Conservation (phyloP, 306 rosid species). For the Dalbergia cochinchinensis region DNA sequence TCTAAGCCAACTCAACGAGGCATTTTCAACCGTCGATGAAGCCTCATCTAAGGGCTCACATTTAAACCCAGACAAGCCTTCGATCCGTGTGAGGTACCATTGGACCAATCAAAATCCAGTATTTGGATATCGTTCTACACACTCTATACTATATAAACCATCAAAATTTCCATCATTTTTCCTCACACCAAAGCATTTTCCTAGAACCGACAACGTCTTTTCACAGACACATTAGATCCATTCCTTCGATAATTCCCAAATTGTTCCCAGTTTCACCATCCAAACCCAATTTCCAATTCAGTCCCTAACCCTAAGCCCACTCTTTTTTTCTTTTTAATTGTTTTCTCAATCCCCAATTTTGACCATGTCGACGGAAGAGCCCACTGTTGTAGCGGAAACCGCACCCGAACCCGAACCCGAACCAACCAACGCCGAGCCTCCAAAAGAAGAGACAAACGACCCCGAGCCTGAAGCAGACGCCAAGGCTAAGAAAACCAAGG, state of each 20-base stretch:
- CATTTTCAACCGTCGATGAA: slow-evolving; percentile 59
- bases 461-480: slow-evolving; percentile 46
- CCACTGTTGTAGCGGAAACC: slow-evolving; percentile 27
- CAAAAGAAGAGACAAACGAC: slow-evolving; percentile 44
- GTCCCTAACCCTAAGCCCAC: neutral
- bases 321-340: too few species aligned
- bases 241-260: neutral
- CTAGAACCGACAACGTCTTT: slow-evolving; percentile 39
- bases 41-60: slow-evolving; percentile 62
- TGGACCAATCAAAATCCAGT: slow-evolving; percentile 65
- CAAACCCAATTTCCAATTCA: neutral
- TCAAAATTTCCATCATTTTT: slow-evolving; percentile 51
- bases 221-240: neutral
- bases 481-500: slow-evolving; percentile 51
- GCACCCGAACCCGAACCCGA: slow-evolving; percentile 48
- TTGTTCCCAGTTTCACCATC: neutral
- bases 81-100: slow-evolving; percentile 65
- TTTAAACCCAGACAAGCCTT: slow-evolving; percentile 54
- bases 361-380: slow-evolving; percentile 72
- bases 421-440: slow-evolving; percentile 43
- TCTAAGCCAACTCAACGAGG: slow-evolving; percentile 37
- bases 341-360: neutral
- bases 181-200: slow-evolving; percentile 55
- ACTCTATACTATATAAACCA: slow-evolving; percentile 71
- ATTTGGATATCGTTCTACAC: slow-evolving; percentile 48